Base-by-base conservation (phyloP, 1,139 yeast species). In the Pichia sorboxylosa region DNA sequence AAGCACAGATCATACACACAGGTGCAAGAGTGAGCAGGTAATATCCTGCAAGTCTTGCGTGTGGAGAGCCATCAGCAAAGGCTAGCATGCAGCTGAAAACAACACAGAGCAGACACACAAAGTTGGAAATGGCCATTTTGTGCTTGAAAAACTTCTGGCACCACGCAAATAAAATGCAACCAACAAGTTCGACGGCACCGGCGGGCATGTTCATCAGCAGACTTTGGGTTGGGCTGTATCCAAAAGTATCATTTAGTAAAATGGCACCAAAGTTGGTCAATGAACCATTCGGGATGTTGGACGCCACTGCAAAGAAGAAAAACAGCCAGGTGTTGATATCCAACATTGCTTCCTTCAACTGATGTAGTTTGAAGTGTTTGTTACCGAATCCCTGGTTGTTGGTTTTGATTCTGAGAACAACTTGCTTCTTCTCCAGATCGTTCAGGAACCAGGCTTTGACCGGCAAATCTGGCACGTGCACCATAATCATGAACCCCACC, bases 381-480 rank as follows among this genome's bases (percentile, higher is more conserved):
- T 59, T 63, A 33, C 70, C 70, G 41, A 64, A 63, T 18, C 71
- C 71, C 43, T 64, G 68, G 31, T 60, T 57, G 40, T 65, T 64
- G 2, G 42, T 11, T 37, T 51, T 49, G 31, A 53, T 49, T 46
- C 66, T 54, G 35, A 61, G 58, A 23, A 61, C 61, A 6, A 56
- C 61, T 21, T 55, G 39, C 13, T 44, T 37, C 34, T 57, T 63
- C 30, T 64, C 69, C 9, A 49, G 47, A 9, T 52, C 57, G 21
- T 44, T 49, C 28, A 63, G 51, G 45, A 58, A 61, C 66, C 67
- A 61, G 2, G 68, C 66, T 20, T 50, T 42, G 7, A 58, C 46
- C 8, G 68, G 68, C 23, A 50, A 46, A 46, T 61, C 64, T 13
- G 67, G 68, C 22, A 63, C 36, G 36, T 58, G 61, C 27, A 68